phyloP scores from a whole-genome alignment of 768 basidiomycete species.

The Xerocomellus amylosporus region DNA sequence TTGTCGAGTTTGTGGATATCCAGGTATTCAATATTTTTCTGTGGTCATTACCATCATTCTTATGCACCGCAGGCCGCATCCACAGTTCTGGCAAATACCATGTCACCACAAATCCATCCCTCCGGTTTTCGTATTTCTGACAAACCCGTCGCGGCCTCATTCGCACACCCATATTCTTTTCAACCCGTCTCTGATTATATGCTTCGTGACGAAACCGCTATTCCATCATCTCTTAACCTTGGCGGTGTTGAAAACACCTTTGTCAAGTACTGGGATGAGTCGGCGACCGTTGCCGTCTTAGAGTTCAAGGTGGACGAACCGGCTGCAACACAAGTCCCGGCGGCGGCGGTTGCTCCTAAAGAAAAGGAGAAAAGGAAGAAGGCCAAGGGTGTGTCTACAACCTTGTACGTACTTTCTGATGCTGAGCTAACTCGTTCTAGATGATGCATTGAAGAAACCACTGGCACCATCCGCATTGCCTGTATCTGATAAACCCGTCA shows the following conservation, averaged over 20 bases:
- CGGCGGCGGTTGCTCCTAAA: constrained; percentile 46
- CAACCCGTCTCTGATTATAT: constrained; percentile 74
- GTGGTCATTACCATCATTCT: constrained; percentile 4
- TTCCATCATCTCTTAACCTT: constrained; percentile 61
- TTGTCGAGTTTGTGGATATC: constrained; percentile 86
- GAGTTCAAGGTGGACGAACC: constrained; percentile 77
- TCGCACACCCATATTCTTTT: constrained; percentile 90
- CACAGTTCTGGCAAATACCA: constrained; percentile 75
- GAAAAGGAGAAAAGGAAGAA: constrained; percentile 60
- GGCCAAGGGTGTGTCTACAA: constrained; percentile 42
- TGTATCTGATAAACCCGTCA: constrained; percentile 78
- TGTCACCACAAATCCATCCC: constrained; percentile 85
- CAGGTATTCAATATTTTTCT: constrained; percentile 48
- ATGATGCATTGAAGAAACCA: constrained; percentile 37
- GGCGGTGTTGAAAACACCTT: constrained; percentile 72
- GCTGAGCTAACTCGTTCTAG: constrained; percentile 18
- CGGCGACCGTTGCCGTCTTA: constrained; percentile 67
- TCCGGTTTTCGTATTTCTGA: constrained; percentile 93
- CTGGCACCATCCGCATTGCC: constrained; percentile 66
- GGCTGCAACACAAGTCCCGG: constrained; percentile 24
- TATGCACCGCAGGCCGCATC: constrained; percentile 64
- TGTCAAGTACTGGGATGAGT: constrained; percentile 93
- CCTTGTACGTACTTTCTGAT: background rate
- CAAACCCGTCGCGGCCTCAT: constrained; percentile 86
- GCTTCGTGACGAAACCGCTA: constrained; percentile 72